Conservation (phyloP, 495 filamentous ascomycete species). For the Halenospora varia region DNA sequence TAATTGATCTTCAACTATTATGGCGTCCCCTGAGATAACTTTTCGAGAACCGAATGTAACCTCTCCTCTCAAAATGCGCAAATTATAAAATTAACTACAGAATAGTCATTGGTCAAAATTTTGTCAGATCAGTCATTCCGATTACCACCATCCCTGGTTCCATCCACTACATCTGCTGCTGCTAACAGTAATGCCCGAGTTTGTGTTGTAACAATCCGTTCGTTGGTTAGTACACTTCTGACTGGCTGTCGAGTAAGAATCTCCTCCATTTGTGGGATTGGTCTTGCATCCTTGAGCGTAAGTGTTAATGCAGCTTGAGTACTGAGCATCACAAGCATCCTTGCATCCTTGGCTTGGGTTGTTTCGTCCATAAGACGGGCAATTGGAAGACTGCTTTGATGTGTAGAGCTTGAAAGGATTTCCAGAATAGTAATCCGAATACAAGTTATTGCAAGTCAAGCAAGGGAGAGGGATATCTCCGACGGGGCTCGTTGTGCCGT, state of each 20-base stretch:
- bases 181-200: conserved; percentile 21
- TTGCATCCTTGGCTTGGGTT: conserved; percentile 32
- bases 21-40: too few relatives aligned
- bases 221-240: conserved; percentile 39
- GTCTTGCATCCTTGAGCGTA: conserved; percentile 41
- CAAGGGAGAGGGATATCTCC: conserved; percentile 42
- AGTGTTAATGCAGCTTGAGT: conserved; percentile 36
- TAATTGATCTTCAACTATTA: too few relatives aligned
- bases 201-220: conserved; percentile 32
- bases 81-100: neutral
- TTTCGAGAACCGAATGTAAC: too few relatives aligned
- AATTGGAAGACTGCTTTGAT: conserved; percentile 29
- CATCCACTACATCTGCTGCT: conserved; percentile 15
- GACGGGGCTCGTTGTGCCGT: conserved; percentile 38
- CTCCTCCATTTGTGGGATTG: conserved; percentile 16
- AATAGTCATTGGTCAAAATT: too few relatives aligned
- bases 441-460: conserved; percentile 47
- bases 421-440: conserved; percentile 25
- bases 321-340: conserved; percentile 47
- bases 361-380: conserved; percentile 32
- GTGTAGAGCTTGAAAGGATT: conserved; percentile 46
- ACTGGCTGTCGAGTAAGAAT: conserved; percentile 28
- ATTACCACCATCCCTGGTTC: conserved; percentile 19
- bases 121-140: too few relatives aligned
- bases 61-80: neutral